Conservation (phyloP, 257 asterid species). For the Nicotiana noctiflora region DNA sequence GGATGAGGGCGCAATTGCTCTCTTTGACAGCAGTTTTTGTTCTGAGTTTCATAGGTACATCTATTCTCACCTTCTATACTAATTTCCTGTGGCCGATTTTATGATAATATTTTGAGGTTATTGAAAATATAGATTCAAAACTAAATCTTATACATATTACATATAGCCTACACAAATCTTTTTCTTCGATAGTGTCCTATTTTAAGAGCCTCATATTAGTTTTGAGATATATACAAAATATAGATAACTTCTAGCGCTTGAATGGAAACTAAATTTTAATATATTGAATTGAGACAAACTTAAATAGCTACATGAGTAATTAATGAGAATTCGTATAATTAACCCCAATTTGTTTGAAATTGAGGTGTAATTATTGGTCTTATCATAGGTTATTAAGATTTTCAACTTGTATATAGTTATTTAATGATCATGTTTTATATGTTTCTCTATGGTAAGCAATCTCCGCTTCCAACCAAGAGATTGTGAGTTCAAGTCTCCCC, state of each 20-base stretch:
- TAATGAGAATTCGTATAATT: not conserved
- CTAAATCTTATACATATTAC: not conserved
- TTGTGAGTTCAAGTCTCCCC: too few species aligned
- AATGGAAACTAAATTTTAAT: not conserved
- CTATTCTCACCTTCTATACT: not conserved
- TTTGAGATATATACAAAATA: too few species aligned
- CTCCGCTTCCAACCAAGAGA: too few species aligned
- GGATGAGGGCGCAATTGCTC: slow-evolving; percentile 27
- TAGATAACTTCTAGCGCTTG: not conserved
- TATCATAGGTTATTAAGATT: not conserved
- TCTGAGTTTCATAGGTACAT: slow-evolving; percentile 38
- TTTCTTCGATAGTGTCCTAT: too few species aligned
- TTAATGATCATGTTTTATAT: not conserved
- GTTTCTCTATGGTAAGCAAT: too few species aligned
- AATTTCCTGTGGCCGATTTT: too few species aligned
- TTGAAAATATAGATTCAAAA: too few species aligned
- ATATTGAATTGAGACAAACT: not conserved
- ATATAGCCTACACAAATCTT: too few species aligned
- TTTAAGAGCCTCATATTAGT: too few species aligned
- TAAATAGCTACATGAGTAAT: not conserved
- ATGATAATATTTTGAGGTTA: too few species aligned
- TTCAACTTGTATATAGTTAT: not conserved
- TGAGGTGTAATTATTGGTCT: not conserved
- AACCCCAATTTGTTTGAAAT: not conserved
- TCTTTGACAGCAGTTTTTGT: slow-evolving; percentile 15